Evolutionary conservation across 768 basidiomycete genomes (phyloP).

Genomic region (Pleurotus citrinopileatus): DNA sequence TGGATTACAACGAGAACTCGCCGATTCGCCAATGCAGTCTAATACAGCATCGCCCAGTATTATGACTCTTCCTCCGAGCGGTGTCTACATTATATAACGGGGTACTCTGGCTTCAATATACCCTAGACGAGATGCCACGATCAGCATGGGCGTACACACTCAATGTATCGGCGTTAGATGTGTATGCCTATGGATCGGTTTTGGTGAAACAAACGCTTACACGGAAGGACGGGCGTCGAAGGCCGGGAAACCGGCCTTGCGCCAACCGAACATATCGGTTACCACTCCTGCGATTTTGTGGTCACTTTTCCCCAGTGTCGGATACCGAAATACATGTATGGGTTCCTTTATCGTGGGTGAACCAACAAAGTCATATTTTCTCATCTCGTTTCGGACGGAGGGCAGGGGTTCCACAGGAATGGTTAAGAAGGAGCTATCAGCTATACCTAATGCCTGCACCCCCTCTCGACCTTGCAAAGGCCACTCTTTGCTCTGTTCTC

Average conservation of each 20-base stretch:
- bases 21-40: slow-evolving; percentile 7
- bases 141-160: not conserved
- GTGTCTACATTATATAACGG: not conserved
- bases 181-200: not conserved
- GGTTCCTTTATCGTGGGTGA: slow-evolving; percentile 12
- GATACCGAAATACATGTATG: slow-evolving; percentile 1
- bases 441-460: slow-evolving; percentile 2
- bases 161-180: not conserved
- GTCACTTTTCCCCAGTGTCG: slow-evolving; percentile 4
- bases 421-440: slow-evolving; percentile 8
- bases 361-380: slow-evolving; percentile 3
- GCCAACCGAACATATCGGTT: slow-evolving; percentile 10
- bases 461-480: slow-evolving; percentile 2
- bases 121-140: not conserved
- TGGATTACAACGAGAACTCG: slow-evolving; percentile 1
- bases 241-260: slow-evolving; percentile 8
- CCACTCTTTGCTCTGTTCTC: not conserved
- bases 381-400: slow-evolving; percentile 5
- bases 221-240: slow-evolving; percentile 6
- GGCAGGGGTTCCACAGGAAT: slow-evolving; percentile 5
- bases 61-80: not conserved
- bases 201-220: slow-evolving; percentile 5
- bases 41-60: not conserved
- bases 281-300: slow-evolving; percentile 10
- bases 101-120: not conserved